Conservation (phyloP, 176 grass and related monocot genomes). For the Oryza rufipogon region DNA sequence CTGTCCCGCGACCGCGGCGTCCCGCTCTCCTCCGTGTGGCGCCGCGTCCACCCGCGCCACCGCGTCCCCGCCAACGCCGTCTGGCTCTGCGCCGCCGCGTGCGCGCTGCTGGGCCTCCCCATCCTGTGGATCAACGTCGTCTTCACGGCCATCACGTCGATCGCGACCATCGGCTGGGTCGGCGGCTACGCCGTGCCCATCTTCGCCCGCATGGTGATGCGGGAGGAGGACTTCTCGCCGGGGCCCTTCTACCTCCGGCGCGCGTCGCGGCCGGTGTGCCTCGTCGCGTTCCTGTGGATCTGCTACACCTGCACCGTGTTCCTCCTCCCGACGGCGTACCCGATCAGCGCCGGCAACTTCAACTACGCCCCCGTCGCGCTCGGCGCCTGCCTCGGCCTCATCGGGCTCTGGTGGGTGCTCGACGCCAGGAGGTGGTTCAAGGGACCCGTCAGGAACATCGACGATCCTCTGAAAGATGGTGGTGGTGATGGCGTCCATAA, state of each 20-base stretch:
- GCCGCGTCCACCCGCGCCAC: slow-evolving; percentile 80
- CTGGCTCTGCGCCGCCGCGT: slow-evolving; percentile 84
- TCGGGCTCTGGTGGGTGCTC: slow-evolving; percentile 91
- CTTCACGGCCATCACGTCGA: slow-evolving; percentile 95
- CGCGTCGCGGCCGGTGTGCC: slow-evolving; percentile 74
- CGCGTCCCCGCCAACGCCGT: slow-evolving; percentile 86
- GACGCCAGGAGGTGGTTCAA: slow-evolving; percentile 97
- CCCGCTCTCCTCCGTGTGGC: slow-evolving; percentile 81
- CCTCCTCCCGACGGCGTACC: slow-evolving; percentile 84
- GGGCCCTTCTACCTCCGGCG: slow-evolving; percentile 84
- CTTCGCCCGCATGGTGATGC: slow-evolving; percentile 93
- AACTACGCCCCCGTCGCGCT: slow-evolving; percentile 91
- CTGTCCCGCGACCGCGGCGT: slow-evolving; percentile 81
- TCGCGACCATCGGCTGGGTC: slow-evolving; percentile 90
- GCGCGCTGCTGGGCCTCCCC: slow-evolving; percentile 84
- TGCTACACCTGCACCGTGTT: slow-evolving; percentile 97
- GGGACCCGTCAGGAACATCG: slow-evolving; percentile 88
- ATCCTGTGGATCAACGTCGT: slow-evolving; percentile 90
- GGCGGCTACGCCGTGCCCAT: slow-evolving; percentile 96
- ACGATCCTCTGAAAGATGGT: slow-evolving; percentile 15
- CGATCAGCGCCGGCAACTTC: slow-evolving; percentile 73
- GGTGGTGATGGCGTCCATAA: not conserved
- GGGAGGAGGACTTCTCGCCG: slow-evolving; percentile 68
- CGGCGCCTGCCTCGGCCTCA: slow-evolving; percentile 52
- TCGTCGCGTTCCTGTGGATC: slow-evolving; percentile 96